Base-by-base conservation (phyloP, 345 rosid genomes). In the Zanthoxylum bungeanum region DNA sequence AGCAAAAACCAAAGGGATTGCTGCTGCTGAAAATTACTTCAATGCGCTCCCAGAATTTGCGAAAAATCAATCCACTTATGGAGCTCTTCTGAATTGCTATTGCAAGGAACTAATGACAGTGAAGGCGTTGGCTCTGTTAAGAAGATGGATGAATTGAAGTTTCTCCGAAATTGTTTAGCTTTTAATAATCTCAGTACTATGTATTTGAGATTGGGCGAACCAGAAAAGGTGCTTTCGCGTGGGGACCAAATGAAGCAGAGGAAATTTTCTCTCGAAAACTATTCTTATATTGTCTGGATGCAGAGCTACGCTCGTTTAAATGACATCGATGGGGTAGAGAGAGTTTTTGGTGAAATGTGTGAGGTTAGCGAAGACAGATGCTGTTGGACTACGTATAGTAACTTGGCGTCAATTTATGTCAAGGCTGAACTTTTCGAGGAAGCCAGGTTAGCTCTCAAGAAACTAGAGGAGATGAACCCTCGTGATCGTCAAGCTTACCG, bases 1-100 rank as follows among this genome's bases (percentile, higher is more conserved):
- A n/a, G n/a, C n/a, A n/a, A n/a, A n/a, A n/a, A n/a, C n/a, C n/a
- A n/a, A n/a, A n/a, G n/a, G n/a, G n/a, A 17, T 87, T 58, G 75
- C 70, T 42, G 93, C 80, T 0, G 91, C 97, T 17, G 92, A 93
- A 78, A 75, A 56, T 67, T 88, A 83, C 81, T 84, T 91, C 12
- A 66, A 42, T 40, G 36, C 52, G 40, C 85, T 93, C 19, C 69
- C 84, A 0, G 78, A 77, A 9, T n/a, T 65, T 0, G 76, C 79
- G 21, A 83, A 82, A 81, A 80, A 77, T 69, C 64, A 17, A 8
- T 39, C 55, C 1, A 73, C 88, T 28, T 86, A 87, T n/a, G 88
- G 89, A 21, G 39, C 93, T 3, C 87, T 91, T 52, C 75, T 93
- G 73, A 87, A 80, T 75, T 84, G 88, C 76, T 91, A 91, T 70